Evolutionary conservation across 805 yeast species (phyloP).

Genomic region (Monosporozyma unispora): DNA sequence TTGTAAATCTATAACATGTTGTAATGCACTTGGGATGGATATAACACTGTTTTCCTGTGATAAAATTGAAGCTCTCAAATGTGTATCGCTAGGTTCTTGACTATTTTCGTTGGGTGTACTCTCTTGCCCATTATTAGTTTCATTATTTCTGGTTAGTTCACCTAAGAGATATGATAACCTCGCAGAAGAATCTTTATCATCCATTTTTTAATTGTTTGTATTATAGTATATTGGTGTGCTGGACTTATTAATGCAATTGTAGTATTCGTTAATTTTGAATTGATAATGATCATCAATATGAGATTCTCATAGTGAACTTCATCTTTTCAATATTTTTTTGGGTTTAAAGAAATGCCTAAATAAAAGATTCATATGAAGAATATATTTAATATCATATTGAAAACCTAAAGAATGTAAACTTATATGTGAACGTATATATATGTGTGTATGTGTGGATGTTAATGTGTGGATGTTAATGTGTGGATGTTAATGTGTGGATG

Average conservation of each 20-base stretch:
- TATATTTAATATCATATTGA: not conserved
- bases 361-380: no score
- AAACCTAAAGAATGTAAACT: not conserved
- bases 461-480: not conserved
- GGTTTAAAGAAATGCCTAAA: no score
- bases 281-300: not conserved
- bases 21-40: slow-evolving; percentile 1
- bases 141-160: not conserved
- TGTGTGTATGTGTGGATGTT: not conserved
- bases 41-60: not conserved
- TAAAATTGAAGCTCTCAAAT: not conserved
- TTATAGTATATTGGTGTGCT: not conserved
- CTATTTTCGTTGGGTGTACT: not conserved
- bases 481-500: not conserved
- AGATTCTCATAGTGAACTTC: no score
- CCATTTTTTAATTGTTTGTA: not conserved
- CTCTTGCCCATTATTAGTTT: not conserved
- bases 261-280: not conserved
- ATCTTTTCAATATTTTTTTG: no score
- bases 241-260: not conserved
- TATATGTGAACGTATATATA: not conserved
- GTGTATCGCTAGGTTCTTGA: not conserved
- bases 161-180: not conserved
- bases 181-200: not conserved
- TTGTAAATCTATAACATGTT: slow-evolving; percentile 1